Evolutionary conservation across 768 basidiomycete species (phyloP), one percentile per base, ranked within the genome.

Genomic region (Filobasidium wieringae): DNA sequence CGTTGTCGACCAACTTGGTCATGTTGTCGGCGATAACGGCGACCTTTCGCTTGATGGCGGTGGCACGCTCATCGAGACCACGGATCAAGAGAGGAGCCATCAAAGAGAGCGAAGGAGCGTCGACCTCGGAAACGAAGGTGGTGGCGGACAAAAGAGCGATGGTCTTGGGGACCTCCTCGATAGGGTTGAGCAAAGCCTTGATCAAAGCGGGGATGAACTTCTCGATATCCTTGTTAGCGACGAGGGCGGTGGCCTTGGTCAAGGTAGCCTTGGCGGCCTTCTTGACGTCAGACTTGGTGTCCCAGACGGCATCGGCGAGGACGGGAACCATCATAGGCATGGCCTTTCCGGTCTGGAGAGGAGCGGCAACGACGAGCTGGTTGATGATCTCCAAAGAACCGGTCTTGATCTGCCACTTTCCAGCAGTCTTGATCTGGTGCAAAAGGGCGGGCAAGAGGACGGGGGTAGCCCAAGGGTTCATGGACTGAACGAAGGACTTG

Each of bases 111-210:
- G 92, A 95, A 57, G 91, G 81, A 51, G 91, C 90, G 69, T 95
- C 92, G 77, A 96, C 92, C 80, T 96, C 92, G 53, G 92, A 88
- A 88, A 96, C 92, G 84, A 95, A 96, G 76, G 92, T 96, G 77
- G 92, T 96, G 58, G 92, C 84, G 76, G 92, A 90, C 77, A 95
- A 89, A 78, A 93, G 86, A 63, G 81, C 81, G 69, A 96, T 88
- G 70, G 91, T 95, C 68, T 83, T 85, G 69, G 92, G 87, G 58
- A 96, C 92, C 83, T 99, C 95, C 80, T 99, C 93, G 64, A 95
- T 90, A 68, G 95, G 95, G 81, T 99, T 92, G 78, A 96, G 90
- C 72, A 97, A 80, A 74, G 89, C 86, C 76, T 93, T 90, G 77
- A 96, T 92, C 70, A 99, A 84, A 74, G 92, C 92, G 68, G 88